Percentiles rank a stretch among this genome's conserved stretches.
phyloP scores from a whole-genome alignment of 192 early-diverging fungal genomes.

The Gonapodya sp. region DNA sequence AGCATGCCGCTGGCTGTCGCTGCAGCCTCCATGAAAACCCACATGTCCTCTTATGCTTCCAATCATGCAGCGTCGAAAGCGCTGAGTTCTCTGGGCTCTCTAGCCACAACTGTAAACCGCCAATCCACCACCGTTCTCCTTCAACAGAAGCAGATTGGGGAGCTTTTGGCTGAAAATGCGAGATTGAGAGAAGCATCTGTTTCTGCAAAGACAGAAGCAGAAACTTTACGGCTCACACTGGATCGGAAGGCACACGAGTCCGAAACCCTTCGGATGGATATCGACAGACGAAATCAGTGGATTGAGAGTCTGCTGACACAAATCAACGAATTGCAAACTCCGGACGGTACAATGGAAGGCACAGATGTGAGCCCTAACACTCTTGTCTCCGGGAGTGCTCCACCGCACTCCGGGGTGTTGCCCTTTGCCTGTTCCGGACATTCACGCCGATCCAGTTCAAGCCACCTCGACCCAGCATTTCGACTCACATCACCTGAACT shows the following conservation, averaged over 20 bases:
- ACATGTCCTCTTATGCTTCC: not conserved
- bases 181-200: not conserved
- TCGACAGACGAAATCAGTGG: not conserved
- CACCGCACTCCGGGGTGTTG: not conserved
- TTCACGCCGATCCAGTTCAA: not conserved
- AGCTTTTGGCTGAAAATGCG: not conserved
- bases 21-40: not conserved
- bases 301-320: not conserved
- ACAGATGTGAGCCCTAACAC: not conserved
- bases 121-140: not conserved
- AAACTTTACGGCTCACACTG: not conserved
- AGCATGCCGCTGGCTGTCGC: not conserved
- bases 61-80: not conserved
- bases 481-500: not conserved
- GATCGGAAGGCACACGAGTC: not conserved
- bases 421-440: not conserved
- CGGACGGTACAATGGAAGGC: not conserved
- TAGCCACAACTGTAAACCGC: not conserved
- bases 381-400: not conserved
- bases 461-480: not conserved
- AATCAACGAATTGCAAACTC: not conserved
- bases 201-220: not conserved
- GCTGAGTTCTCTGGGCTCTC: not conserved
- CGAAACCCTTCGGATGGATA: not conserved
- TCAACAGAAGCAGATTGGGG: not conserved